Percentiles rank a stretch among this genome's conserved stretches.
phyloP scores from a whole-genome alignment of 306 rosid genomes.

The Sesbania bispinosa region DNA sequence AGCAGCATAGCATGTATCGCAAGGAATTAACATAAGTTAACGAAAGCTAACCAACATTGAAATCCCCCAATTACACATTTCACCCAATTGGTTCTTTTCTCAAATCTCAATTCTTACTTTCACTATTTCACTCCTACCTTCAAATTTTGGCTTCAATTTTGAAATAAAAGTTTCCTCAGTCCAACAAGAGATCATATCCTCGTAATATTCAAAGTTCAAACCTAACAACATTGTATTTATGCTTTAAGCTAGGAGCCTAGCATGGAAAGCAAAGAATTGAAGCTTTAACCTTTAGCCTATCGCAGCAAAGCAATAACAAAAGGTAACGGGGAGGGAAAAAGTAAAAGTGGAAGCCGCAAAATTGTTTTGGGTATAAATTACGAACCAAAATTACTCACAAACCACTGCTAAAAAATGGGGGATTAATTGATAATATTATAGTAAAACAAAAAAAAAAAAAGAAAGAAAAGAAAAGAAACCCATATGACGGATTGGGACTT shows the following conservation, averaged over 20 bases:
- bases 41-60: neutral
- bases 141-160: neutral
- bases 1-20: neutral
- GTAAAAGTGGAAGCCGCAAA: neutral
- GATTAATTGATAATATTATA: too few relatives aligned
- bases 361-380: neutral
- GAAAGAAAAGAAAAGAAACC: too few relatives aligned
- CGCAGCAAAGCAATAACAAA: neutral
- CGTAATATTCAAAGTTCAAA: slow-evolving; percentile 6
- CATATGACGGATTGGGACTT: neutral
- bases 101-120: too few relatives aligned
- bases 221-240: too few relatives aligned
- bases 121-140: neutral
- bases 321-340: neutral
- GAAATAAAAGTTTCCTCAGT: neutral
- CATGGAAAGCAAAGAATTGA: neutral
- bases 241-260: too few relatives aligned
- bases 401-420: neutral
- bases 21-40: neutral
- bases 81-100: neutral
- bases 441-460: too few relatives aligned
- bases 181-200: neutral
- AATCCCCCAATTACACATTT: neutral
- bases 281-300: neutral
- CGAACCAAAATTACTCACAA: neutral